A percentile compares a stretch with the other conserved stretches of the same genome.
Conservation (phyloP, 2,329 filamentous ascomycete genomes). For the Aspergillus amoenus region DNA sequence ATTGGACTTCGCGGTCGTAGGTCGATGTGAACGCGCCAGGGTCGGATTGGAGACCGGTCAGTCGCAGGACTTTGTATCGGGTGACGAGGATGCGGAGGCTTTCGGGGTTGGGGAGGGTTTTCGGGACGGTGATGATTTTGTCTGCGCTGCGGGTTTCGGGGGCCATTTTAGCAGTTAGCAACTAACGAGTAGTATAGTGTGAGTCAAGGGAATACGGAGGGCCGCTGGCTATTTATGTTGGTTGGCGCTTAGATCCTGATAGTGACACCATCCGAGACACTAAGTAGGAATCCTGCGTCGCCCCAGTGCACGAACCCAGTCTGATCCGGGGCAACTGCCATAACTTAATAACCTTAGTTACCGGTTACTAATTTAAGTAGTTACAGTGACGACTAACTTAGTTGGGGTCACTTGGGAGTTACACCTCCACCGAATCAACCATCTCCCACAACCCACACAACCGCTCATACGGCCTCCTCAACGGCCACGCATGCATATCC, state of each 20-base stretch:
- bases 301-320: too few relatives aligned
- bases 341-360: too few relatives aligned
- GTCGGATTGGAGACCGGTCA: background rate
- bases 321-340: too few relatives aligned
- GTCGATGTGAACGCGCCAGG: background rate
- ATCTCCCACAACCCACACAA: slow-evolving; percentile 34
- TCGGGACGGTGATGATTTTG: background rate
- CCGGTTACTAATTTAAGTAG: too few relatives aligned
- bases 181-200: background rate
- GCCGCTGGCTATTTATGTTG: too few relatives aligned
- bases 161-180: background rate
- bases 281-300: too few relatives aligned
- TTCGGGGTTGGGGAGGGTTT: background rate
- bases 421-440: slow-evolving; percentile 45
- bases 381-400: too few relatives aligned
- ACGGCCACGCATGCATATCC: slow-evolving; percentile 37
- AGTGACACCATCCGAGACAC: too few relatives aligned
- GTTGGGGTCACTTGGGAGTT: background rate
- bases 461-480: slow-evolving; percentile 44
- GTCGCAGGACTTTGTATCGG: background rate
- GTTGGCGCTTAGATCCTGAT: too few relatives aligned
- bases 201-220: background rate
- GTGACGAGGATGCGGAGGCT: background rate
- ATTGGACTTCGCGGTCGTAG: background rate
- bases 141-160: background rate